Evolutionary conservation across 2,329 filamentous ascomycete species (phyloP).

Genomic region (Leptographium galeiforme): DNA sequence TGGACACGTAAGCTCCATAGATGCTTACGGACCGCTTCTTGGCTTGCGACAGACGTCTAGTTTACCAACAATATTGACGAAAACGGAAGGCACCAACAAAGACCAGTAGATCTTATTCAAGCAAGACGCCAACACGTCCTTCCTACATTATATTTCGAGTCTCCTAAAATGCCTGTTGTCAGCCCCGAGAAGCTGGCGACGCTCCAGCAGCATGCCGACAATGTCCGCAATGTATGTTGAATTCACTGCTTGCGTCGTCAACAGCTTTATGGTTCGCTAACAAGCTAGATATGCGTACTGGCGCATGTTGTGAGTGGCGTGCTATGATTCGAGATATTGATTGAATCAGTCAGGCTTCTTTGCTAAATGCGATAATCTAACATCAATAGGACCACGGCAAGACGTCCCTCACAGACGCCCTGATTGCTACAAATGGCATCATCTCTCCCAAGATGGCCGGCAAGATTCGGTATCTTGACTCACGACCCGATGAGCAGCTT

Average conservation of each 20-base stretch:
- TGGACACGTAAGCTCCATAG: background rate
- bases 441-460: conserved; percentile 95
- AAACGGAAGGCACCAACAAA: background rate
- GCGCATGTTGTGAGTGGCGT: conserved; percentile 54
- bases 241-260: background rate
- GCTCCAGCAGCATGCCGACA: conserved; percentile 75
- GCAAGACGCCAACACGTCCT: too few species aligned
- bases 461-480: conserved; percentile 96
- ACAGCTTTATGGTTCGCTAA: background rate
- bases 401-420: conserved; percentile 87
- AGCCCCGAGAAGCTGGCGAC: conserved; percentile 78
- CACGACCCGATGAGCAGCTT: conserved; percentile 85
- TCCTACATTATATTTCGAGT: too few species aligned
- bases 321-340: background rate
- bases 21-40: background rate
- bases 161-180: conserved; percentile 67
- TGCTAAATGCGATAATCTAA: background rate
- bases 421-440: conserved; percentile 97
- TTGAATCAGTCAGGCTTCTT: background rate
- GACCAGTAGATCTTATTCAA: background rate
- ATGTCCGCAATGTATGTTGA: conserved; percentile 73
- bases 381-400: conserved; percentile 71
- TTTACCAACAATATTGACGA: background rate
- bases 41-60: background rate
- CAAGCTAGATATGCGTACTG: conserved; percentile 66